phyloP scores from a whole-genome alignment of 2,329 filamentous ascomycete genomes.

The Pseudogymnoascus sp. region DNA sequence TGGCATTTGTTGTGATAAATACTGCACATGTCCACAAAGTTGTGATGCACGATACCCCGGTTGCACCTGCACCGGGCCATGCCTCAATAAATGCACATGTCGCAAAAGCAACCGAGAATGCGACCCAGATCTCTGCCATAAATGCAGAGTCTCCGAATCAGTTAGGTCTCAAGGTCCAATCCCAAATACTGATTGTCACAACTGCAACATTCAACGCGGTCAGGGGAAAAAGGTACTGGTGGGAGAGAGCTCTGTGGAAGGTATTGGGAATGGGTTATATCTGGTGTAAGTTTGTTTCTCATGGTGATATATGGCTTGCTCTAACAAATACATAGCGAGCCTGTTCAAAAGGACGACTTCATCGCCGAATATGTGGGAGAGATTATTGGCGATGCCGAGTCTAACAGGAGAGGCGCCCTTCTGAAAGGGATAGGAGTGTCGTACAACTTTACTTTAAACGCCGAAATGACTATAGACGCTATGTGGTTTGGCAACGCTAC shows the following conservation, averaged over 20 bases:
- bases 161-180: neutral
- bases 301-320: conserved; percentile 26
- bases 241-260: conserved; percentile 59
- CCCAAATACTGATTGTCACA: conserved; percentile 47
- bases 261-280: conserved; percentile 68
- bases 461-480: conserved; percentile 24
- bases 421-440: conserved; percentile 30
- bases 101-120: conserved; percentile 68
- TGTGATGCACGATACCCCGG: neutral
- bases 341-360: conserved; percentile 50
- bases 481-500: neutral
- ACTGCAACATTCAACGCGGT: conserved; percentile 63
- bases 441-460: conserved; percentile 46
- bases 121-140: conserved; percentile 61
- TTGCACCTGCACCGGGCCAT: conserved; percentile 27
- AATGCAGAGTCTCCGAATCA: neutral
- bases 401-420: conserved; percentile 19
- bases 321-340: conserved; percentile 26
- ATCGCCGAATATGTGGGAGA: conserved; percentile 77
- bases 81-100: conserved; percentile 61
- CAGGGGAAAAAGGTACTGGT: conserved; percentile 57
- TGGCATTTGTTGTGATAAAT: neutral
- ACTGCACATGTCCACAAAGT: neutral
- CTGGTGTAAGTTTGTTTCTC: conserved; percentile 48
- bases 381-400: conserved; percentile 33